These are phyloP conservation scores for Ascochyta clinopodiicola DNA, from an alignment of 2,329 filamentous ascomycete species.

Conservation along the genomic window DNA sequence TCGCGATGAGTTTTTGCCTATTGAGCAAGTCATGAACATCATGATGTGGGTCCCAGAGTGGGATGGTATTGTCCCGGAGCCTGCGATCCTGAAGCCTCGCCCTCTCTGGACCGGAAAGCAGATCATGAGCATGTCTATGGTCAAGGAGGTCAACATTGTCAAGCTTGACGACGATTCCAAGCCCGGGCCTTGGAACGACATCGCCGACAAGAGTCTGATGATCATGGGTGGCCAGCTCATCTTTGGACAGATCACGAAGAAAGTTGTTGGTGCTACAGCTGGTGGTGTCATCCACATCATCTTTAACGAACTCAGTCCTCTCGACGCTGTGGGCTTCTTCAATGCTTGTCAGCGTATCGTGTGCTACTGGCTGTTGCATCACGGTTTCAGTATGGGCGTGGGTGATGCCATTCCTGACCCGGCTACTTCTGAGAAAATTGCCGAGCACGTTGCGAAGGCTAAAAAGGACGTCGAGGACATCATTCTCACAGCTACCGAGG, in stretches of 20 bases:
- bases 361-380: slow-evolving; percentile 95
- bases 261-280: slow-evolving; percentile 86
- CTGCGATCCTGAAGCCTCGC: slow-evolving; percentile 90
- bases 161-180: slow-evolving; percentile 67
- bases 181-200: slow-evolving; percentile 63
- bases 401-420: slow-evolving; percentile 96
- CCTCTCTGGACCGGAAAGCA: slow-evolving; percentile 99
- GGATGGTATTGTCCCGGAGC: slow-evolving; percentile 92
- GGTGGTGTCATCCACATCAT: slow-evolving; percentile 95
- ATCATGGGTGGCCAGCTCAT: slow-evolving; percentile 88
- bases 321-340: slow-evolving; percentile 90
- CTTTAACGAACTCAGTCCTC: slow-evolving; percentile 90
- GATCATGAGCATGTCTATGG: slow-evolving; percentile 91
- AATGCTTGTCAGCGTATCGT: slow-evolving; percentile 94
- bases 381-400: slow-evolving; percentile 97
- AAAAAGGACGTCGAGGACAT: slow-evolving; percentile 81
- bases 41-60: slow-evolving; percentile 97
- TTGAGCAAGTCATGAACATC: slow-evolving; percentile 93
- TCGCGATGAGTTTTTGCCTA: slow-evolving; percentile 87
- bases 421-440: slow-evolving; percentile 81
- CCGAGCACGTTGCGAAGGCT: slow-evolving; percentile 78
- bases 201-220: slow-evolving; percentile 76
- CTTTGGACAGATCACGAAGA: slow-evolving; percentile 91
- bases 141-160: slow-evolving; percentile 77
- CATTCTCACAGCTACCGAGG: slow-evolving; percentile 79